Evolutionary conservation across 2,329 filamentous ascomycete species (phyloP), one percentile per base, ranked within the genome.

Genomic region (Calonectria henricotiae): DNA sequence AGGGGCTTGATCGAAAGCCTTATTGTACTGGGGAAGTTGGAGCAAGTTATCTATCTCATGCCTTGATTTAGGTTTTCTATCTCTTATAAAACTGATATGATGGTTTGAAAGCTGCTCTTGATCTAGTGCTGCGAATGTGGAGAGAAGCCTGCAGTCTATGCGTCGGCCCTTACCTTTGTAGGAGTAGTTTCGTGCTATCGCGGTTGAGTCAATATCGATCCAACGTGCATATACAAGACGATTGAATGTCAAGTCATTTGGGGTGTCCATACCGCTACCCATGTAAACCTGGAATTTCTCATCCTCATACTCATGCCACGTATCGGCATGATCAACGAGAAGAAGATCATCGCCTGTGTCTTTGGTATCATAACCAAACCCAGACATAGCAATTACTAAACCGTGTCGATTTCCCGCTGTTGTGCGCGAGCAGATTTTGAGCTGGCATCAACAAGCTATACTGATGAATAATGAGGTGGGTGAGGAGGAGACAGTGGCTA

Each of bases 21-120:
- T 8, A 9, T 32, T 44, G 11, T 2, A 32, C 11, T 44, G 15
- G 6, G 55, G 55, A 2, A 32, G 4, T 8, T 61, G 37, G n/a
- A n/a, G 15, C 3, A 13, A 23, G 7, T 13, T 23, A 32, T 61
- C 15, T 25, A 61, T 5, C 15, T 20, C 20, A 1, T 41, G 25
- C 30, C 11, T 20, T 27, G 13, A n/a, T 15, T 8, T 44, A 1
- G 15, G 15, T 2, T 32, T 15, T 13, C 17, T 23, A 30, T 43
- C 15, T 32, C 3, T 43, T 20, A 43, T 15, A 30, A 32, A 13
- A 4, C 20, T 37, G 6, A 32, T 20, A 5, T 11, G 17, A 9
- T 44, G 55, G 9, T n/a, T 20, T 4, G 55, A 61, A 32, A 61
- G 55, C 25, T 61, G 55, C 12, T 30, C 55, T 13, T 61, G 55